phyloP scores from a whole-genome alignment of 192 early-diverging fungal genomes.

The Coemansia sp. region DNA sequence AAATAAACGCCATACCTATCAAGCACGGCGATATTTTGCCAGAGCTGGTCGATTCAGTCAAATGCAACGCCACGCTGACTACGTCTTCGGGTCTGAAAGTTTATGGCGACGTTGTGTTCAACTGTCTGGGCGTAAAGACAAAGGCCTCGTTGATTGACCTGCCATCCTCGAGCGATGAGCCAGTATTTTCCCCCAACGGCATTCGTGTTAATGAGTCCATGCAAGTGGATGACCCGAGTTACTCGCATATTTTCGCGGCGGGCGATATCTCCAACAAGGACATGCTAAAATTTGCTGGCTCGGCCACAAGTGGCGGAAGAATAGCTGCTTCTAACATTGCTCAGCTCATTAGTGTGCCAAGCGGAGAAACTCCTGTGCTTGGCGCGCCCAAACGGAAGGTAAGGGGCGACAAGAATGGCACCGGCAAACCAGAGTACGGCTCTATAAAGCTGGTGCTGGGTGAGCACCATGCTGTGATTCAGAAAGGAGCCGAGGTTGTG shows the following conservation, averaged over 20 bases:
- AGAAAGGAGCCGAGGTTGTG: slow-evolving; percentile 32
- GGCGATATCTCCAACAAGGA: slow-evolving; percentile 67
- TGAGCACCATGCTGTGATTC: slow-evolving; percentile 39
- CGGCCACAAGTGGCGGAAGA: slow-evolving; percentile 29
- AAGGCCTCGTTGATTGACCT: slow-evolving; percentile 38
- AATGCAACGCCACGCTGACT: slow-evolving; percentile 35
- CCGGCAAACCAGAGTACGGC: slow-evolving; percentile 5
- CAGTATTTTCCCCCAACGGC: slow-evolving; percentile 31
- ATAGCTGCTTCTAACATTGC: slow-evolving; percentile 38
- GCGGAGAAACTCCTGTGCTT: not conserved
- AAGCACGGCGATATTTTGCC: slow-evolving; percentile 42
- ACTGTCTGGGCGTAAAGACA: slow-evolving; percentile 35
- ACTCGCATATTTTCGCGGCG: slow-evolving; percentile 71
- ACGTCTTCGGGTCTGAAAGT: slow-evolving; percentile 29
- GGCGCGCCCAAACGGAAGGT: not conserved
- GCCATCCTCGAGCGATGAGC: slow-evolving; percentile 30
- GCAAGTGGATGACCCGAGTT: slow-evolving; percentile 66
- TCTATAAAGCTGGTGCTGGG: slow-evolving; percentile 50
- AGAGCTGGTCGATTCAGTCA: slow-evolving; percentile 51
- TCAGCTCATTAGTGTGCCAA: slow-evolving; percentile 25
- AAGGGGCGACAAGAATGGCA: not conserved
- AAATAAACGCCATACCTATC: slow-evolving; percentile 19
- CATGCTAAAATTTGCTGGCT: slow-evolving; percentile 40
- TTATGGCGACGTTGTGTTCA: slow-evolving; percentile 41
- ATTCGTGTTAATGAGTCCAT: slow-evolving; percentile 61